Conservation (phyloP, 139 green algal genomes). For the Picochlorum sp. region DNA sequence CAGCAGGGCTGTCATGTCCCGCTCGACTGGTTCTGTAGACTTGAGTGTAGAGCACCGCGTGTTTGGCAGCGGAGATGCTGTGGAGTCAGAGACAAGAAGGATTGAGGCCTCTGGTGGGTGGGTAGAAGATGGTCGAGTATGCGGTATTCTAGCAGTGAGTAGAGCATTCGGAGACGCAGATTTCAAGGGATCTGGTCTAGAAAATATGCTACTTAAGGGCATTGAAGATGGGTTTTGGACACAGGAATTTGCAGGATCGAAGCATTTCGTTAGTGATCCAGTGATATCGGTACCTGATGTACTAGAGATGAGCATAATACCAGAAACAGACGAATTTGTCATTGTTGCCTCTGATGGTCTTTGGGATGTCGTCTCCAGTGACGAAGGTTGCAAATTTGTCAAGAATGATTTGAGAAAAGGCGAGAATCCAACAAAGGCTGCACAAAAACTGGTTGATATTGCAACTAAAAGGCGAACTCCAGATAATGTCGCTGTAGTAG, state of each 20-base stretch:
- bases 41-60: conserved; percentile 49
- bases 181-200: conserved; percentile 46
- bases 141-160: conserved; percentile 62
- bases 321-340: conserved; percentile 52
- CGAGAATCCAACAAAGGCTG: conserved; percentile 12
- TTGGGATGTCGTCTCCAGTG: conserved; percentile 42
- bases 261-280: conserved; percentile 29
- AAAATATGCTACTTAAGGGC: conserved; percentile 29
- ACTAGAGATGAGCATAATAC: conserved; percentile 32
- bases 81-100: conserved; percentile 28
- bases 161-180: conserved; percentile 62
- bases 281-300: conserved; percentile 51
- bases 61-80: conserved; percentile 17
- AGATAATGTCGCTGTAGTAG: conserved; percentile 41
- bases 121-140: conserved; percentile 57
- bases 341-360: conserved; percentile 63
- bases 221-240: conserved; percentile 31
- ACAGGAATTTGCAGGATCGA: conserved; percentile 29
- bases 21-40: conserved; percentile 22
- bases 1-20: conserved; percentile 48
- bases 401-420: conserved; percentile 23
- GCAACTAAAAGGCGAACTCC: conserved; percentile 22
- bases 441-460: conserved; percentile 19
- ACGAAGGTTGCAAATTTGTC: conserved; percentile 26
- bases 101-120: conserved; percentile 41